Evolutionary conservation across 192 early-diverging fungal genomes (phyloP).

Genomic region (Backusella australiensis): DNA sequence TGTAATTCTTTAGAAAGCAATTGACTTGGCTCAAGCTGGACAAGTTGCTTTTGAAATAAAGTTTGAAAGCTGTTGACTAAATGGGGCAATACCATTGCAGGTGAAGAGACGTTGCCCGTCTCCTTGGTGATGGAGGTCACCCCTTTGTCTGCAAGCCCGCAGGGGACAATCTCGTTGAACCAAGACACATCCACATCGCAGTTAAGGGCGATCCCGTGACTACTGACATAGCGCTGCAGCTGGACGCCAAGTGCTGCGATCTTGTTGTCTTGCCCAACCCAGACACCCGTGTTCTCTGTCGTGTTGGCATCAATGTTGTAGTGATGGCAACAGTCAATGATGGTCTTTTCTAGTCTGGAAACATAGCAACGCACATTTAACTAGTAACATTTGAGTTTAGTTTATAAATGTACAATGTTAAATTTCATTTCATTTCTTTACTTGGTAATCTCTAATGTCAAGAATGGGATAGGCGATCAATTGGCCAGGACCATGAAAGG

Average conservation of each 20-base stretch:
- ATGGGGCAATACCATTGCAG: slow-evolving; percentile 52
- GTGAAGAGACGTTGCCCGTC: slow-evolving; percentile 19
- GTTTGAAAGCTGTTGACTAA: slow-evolving; percentile 34
- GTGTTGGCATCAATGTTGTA: slow-evolving; percentile 65
- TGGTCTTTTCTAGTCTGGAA: slow-evolving; percentile 66
- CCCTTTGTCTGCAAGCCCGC: slow-evolving; percentile 76
- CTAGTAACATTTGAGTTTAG: slow-evolving; percentile 13
- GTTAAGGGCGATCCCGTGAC: slow-evolving; percentile 94
- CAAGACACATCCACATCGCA: slow-evolving; percentile 86
- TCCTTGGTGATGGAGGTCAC: slow-evolving; percentile 73
- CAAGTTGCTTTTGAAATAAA: slow-evolving; percentile 2
- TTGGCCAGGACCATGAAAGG: slow-evolving; percentile 97
- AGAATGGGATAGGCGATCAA: slow-evolving; percentile 94
- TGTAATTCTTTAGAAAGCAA: neutral
- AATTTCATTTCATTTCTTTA: slow-evolving; percentile 18
- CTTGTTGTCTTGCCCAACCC: slow-evolving; percentile 81
- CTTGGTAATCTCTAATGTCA: slow-evolving; percentile 69
- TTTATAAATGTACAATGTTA: no score
- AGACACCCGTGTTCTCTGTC: slow-evolving; percentile 86
- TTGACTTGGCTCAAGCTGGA: neutral
- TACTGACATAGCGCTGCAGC: slow-evolving; percentile 82
- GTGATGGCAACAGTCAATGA: slow-evolving; percentile 70
- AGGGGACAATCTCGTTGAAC: slow-evolving; percentile 90
- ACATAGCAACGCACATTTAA: slow-evolving; percentile 79
- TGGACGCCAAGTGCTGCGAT: slow-evolving; percentile 93